Percentiles rank a stretch among this genome's conserved stretches.
Conservation (phyloP, 2,329 filamentous ascomycete species). For the Aspergillus sp. region DNA sequence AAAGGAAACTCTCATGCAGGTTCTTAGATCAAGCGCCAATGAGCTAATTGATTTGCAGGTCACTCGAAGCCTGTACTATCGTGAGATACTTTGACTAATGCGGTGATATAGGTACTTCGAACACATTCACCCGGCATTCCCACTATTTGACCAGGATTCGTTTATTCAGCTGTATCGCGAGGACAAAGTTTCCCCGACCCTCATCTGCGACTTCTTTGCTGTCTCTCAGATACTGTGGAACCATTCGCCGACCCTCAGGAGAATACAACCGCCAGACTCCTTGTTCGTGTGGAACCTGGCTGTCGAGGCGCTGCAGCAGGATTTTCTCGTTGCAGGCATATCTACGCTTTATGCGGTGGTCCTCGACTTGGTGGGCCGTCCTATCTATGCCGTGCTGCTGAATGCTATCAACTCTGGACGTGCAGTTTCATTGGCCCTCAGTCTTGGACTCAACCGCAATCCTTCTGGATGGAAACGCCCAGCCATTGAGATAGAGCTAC, state of each 20-base stretch:
- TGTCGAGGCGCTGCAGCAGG: slow-evolving; percentile 58
- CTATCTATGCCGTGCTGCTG: slow-evolving; percentile 56
- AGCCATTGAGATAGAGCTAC: slow-evolving; percentile 52
- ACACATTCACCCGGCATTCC: slow-evolving; percentile 56
- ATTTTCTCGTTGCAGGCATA: slow-evolving; percentile 56
- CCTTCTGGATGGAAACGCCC: slow-evolving; percentile 57
- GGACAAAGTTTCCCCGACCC: slow-evolving; percentile 53
- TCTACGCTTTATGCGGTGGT: slow-evolving; percentile 57
- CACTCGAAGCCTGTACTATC: neutral
- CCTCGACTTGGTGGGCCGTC: slow-evolving; percentile 58
- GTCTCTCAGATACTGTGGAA: slow-evolving; percentile 57
- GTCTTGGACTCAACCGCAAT: slow-evolving; percentile 59
- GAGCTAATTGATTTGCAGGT: slow-evolving; percentile 49
- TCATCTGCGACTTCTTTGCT: slow-evolving; percentile 57
- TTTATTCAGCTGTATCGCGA: slow-evolving; percentile 50
- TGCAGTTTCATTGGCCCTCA: slow-evolving; percentile 57
- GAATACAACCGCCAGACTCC: slow-evolving; percentile 48
- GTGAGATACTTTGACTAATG: neutral
- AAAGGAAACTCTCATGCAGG: slow-evolving; percentile 54
- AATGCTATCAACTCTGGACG: slow-evolving; percentile 56
- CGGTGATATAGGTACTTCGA: slow-evolving; percentile 49
- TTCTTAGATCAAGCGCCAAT: slow-evolving; percentile 37
- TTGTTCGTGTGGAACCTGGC: slow-evolving; percentile 62
- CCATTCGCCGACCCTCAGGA: slow-evolving; percentile 17
- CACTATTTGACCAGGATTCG: slow-evolving; percentile 54